Percentiles rank a stretch among this genome's conserved stretches.
Conservation (phyloP, 176 grass and related monocot genomes). For the Melocanna baccifera region DNA sequence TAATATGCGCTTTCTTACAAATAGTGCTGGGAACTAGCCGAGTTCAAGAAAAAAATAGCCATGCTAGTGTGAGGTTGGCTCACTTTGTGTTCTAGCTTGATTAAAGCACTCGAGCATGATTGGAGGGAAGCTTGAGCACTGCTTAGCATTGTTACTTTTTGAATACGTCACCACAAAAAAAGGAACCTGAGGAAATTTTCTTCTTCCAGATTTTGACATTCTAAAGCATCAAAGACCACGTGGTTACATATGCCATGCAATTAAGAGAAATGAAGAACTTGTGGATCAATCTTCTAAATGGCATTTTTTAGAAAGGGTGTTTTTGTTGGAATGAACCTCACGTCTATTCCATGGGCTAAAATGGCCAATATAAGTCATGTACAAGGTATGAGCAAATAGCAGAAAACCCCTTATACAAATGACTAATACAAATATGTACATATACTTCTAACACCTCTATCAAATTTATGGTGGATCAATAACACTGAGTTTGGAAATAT, state of each 20-base stretch:
- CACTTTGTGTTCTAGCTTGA: slow-evolving; percentile 23
- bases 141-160: not conserved
- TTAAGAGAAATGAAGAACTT: not conserved
- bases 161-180: not conserved
- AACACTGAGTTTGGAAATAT: too few species aligned
- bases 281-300: not conserved
- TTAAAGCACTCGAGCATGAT: not conserved
- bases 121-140: not conserved
- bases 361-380: too few species aligned
- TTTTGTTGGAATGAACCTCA: too few species aligned
- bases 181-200: not conserved
- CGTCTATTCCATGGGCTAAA: too few species aligned
- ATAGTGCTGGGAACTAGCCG: not conserved
- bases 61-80: not conserved
- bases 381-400: too few species aligned
- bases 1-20: not conserved
- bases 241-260: not conserved
- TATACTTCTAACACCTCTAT: too few species aligned
- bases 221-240: not conserved
- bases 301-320: not conserved
- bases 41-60: not conserved
- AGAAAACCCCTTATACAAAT: too few species aligned
- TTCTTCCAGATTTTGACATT: not conserved
- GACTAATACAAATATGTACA: too few species aligned
- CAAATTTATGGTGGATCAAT: too few species aligned